Base-by-base conservation (phyloP, 495 filamentous ascomycete species). In the Neurospora tetrasperma region DNA sequence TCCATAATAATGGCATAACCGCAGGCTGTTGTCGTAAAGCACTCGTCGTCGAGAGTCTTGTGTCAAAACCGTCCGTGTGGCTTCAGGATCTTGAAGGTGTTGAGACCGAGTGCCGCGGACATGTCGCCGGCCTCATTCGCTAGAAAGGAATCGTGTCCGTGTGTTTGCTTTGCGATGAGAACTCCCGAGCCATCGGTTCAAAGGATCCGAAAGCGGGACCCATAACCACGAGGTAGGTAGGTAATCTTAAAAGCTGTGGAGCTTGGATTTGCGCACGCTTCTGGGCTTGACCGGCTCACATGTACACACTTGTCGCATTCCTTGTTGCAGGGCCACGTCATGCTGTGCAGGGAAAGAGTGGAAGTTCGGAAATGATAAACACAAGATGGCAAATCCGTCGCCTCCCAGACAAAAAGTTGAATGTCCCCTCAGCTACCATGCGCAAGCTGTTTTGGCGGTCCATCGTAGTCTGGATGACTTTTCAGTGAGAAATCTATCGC, bases 41-140 rank as follows among this genome's bases (percentile, higher is more conserved):
- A 27, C 54, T 35, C 6, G 54, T 62, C 9, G 72, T 75, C 46
- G 23, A 77, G 40, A 43, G 42, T 35, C 7, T 23, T 27, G 16
- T 38, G 35, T 76, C 72, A 27, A 75, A 71, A 69, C 48, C 69
- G 40, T 23, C 70, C n/a, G 48, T 54, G n/a, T 74, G 69, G n/a
- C 44, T 73, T 16, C 68, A 74, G 54, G 74, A 77, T 62, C 71
- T 16, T 18, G 38, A 12, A 4, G 7, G 2, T 31, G 12, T 59
- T 59, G 48, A 31, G 14, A 54, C 46, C 20, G 46, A 27, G 46
- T 27, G 10, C 20, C 9, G 46, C 46, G 20, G 10, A 54, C 10
- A 54, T 54, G 46, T 54, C 46, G 46, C 46, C 46, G 46, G 46
- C 20, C 46, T 54, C 12, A n/a, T 54, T 54, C n/a, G 44, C 16